These are phyloP conservation scores for Magnusiomyces starmeri DNA, from an alignment of 1,139 yeast genomes.

Conservation along the genomic window DNA sequence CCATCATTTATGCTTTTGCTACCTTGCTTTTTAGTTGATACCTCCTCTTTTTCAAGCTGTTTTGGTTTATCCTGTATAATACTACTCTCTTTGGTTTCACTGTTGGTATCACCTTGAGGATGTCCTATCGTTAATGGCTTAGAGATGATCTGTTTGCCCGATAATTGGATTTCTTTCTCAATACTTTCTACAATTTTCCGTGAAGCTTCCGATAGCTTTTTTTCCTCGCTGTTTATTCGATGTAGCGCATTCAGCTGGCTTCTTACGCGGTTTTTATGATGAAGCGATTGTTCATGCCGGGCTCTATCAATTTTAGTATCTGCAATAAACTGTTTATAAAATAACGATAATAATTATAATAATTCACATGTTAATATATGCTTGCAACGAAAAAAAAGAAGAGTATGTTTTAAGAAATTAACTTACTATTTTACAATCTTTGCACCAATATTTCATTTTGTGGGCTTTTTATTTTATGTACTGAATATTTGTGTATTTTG, in stretches of 20 bases:
- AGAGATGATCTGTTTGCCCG: constrained; percentile 8
- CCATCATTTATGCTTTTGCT: no score
- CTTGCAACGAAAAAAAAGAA: background rate
- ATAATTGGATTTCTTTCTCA: constrained; percentile 18
- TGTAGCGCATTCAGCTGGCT: constrained; percentile 33
- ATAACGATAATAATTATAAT: background rate
- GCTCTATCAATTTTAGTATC: constrained; percentile 37
- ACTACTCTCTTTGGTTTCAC: no score
- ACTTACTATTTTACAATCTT: constrained; percentile 31
- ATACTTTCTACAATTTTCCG: constrained; percentile 22
- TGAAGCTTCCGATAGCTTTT: constrained; percentile 24
- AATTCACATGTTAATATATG: constrained; percentile 5
- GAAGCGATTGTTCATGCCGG: constrained; percentile 37
- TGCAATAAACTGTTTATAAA: constrained; percentile 35
- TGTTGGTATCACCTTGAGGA: no score
- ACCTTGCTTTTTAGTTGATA: no score
- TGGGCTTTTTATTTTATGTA: constrained; percentile 19
- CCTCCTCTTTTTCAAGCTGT: no score
- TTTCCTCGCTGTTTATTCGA: constrained; percentile 27
- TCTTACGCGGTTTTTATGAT: constrained; percentile 33
- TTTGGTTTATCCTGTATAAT: no score
- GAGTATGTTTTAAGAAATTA: constrained; percentile 2
- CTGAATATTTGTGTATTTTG: background rate
- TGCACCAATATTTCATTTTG: constrained; percentile 33
- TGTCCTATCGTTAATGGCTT: no score